Base-by-base conservation (phyloP, 1,139 yeast species). In the Yamadazyma trypodendri region DNA sequence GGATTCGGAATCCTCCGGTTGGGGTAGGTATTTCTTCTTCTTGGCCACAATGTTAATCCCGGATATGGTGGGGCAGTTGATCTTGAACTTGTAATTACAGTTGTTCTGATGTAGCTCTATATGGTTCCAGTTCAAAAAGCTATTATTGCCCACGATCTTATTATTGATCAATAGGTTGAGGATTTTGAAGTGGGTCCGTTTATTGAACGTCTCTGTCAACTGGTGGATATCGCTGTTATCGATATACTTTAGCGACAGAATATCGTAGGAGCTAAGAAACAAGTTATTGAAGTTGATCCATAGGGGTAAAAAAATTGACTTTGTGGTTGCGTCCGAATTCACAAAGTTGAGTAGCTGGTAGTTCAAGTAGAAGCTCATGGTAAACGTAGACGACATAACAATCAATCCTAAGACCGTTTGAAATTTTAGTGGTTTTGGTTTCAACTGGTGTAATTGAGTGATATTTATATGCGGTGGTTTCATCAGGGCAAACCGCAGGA, bases 241-340 rank as follows among this genome's bases (percentile, higher is more conserved):
- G 20, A 38, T 22, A n/a, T 40, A 40, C n/a, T 35, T 21, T 6
- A 35, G 21, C 2, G 41, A 35, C 12, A 18, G 11, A 6, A 34
- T 27, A 11, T 34, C 25, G 25, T 42, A 42, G 13, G 23, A 23
- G 32, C 30, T 28, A 17, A 34, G 35, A 35, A 36, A 42, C 9
- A 45, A 41, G 25, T 42, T 43, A 32, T 49, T 49, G 16, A 41
- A 35, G 31, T 45, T 42, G 3, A 45, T 7, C 45, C 47, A 49
- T n/a, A 49, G 35, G 2, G 52, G 52, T 12, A 49, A 34, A 21
- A 48, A 49, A 2, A 49, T 45, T 12, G 48, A 37, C 35, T 43
- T 48, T 6, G 32, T 17, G 11, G 14, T 17, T 7, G 31, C 34
- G 9, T 42, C 23, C 3, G 45, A 40, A 12, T 43, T 30, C 17